phyloP scores from a whole-genome alignment of 768 basidiomycete species.

The Dacryopinax primogenitus region DNA sequence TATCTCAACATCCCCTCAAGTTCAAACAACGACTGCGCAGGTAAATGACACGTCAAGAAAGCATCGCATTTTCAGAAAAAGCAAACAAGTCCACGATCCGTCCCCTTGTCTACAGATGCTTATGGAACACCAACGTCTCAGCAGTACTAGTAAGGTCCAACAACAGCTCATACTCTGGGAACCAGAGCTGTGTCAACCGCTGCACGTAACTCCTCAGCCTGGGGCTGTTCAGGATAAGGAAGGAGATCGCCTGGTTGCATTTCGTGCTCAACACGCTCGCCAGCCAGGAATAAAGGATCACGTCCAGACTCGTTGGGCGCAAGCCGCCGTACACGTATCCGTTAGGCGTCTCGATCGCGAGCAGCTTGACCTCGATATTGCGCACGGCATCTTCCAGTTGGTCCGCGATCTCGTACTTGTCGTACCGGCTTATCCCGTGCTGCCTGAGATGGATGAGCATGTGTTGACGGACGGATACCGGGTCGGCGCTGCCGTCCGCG shows the following conservation, averaged over 20 bases:
- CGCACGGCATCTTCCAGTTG: background rate
- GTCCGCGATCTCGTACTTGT: background rate
- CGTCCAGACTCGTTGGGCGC: background rate
- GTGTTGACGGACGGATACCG: background rate
- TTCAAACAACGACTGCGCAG: too few relatives aligned
- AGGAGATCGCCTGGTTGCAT: background rate
- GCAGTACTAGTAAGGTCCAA: background rate
- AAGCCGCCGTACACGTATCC: background rate
- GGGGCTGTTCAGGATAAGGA: background rate
- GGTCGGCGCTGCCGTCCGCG: background rate
- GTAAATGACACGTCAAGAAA: too few relatives aligned
- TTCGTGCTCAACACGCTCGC: background rate
- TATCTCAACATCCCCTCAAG: too few relatives aligned
- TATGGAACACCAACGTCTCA: too few relatives aligned
- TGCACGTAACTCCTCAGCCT: background rate
- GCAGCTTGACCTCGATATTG: background rate
- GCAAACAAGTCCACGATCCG: too few relatives aligned
- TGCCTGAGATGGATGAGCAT: background rate
- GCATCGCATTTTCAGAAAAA: too few relatives aligned
- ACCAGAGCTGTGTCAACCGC: background rate
- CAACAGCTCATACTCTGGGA: background rate
- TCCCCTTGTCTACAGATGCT: too few relatives aligned
- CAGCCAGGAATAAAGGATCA: background rate
- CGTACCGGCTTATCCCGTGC: background rate
- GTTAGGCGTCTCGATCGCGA: background rate